Percentiles rank a stretch among this genome's conserved stretches.
Evolutionary conservation across 371 early-diverging fungal genomes (phyloP).

Genomic region (Zychaea mexicana): DNA sequence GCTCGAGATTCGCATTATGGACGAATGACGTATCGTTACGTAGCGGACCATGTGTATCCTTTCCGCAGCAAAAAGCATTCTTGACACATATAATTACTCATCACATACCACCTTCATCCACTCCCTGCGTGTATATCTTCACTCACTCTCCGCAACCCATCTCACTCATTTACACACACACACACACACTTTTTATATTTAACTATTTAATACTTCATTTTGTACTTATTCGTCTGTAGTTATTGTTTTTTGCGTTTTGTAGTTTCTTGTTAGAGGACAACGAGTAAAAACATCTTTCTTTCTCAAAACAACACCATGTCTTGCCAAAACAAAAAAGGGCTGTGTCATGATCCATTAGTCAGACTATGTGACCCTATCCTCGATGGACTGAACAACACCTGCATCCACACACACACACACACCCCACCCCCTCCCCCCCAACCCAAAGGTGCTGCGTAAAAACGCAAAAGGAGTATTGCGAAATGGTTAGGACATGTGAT

Average conservation of each 20-base stretch:
- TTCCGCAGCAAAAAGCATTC: constrained; percentile 46
- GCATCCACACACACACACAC: no score
- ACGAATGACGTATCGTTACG: constrained; percentile 28
- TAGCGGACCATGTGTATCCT: constrained; percentile 31
- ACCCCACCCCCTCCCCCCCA: no score
- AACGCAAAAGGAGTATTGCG: no score
- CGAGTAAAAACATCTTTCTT: background rate
- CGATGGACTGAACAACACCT: no score
- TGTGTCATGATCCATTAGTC: no score
- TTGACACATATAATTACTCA: constrained; percentile 17
- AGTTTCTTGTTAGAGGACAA: background rate
- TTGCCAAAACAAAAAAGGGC: background rate
- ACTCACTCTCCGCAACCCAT: background rate
- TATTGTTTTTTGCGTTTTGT: constrained; percentile 1
- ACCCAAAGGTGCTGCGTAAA: no score
- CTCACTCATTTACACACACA: no score
- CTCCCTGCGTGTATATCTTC: background rate
- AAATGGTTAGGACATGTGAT: no score
- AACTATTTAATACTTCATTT: background rate
- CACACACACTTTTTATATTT: background rate
- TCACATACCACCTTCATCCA: background rate
- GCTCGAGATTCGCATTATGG: constrained; percentile 42
- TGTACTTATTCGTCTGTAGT: background rate
- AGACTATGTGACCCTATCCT: no score
- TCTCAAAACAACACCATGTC: no score